Base-by-base conservation (phyloP, 140 eudicot species). In the Flaveria floridana region DNA sequence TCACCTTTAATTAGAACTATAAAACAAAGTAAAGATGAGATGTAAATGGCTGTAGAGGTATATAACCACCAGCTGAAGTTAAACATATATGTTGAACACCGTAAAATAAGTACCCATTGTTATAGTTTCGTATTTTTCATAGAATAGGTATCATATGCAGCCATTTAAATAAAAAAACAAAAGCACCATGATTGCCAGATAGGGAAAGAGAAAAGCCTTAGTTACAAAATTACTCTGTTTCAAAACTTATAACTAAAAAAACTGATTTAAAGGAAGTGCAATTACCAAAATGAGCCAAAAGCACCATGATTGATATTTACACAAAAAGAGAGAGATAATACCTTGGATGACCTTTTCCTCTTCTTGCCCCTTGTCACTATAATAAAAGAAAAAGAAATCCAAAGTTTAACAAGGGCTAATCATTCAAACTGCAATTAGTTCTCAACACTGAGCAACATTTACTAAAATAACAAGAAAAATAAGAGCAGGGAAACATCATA, bases 331-430 rank as follows among this genome's bases (percentile, higher is more conserved):
- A 58, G 26, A 26, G 8, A 82, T 46, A 26, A 74, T 85, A 90
- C 96, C 91, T 84, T 84, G 39, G 65, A 28, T 41, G 76, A 82
- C 72, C 10, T 67, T 57, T 85, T 78, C 67, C 93, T 87, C 83
- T 80, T 89, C 86, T 62, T 91, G 77, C 91, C 86, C 61, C 82
- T 87, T 44, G 73, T 78, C 81, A 26, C 97, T 88, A 85, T 73
- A 73, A 71, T 73, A 55, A 48, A 44, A 61, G 41, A 20, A 59
- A 46, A 14, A 28, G 30, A 70, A 41, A 19, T 58, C 50, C 18
- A 80, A 8, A 8, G 70, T 69, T 47, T 44, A 56, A 53, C n/a
- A 78, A 44, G 19, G 25, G 5, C n/a, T 52, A 71, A 50, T 39
- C 58, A 76, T 37, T 39, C 26, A 51, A 51, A 51, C 39, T 15